phyloP scores from a whole-genome alignment of 306 rosid genomes.

The Crotalaria pallida region DNA sequence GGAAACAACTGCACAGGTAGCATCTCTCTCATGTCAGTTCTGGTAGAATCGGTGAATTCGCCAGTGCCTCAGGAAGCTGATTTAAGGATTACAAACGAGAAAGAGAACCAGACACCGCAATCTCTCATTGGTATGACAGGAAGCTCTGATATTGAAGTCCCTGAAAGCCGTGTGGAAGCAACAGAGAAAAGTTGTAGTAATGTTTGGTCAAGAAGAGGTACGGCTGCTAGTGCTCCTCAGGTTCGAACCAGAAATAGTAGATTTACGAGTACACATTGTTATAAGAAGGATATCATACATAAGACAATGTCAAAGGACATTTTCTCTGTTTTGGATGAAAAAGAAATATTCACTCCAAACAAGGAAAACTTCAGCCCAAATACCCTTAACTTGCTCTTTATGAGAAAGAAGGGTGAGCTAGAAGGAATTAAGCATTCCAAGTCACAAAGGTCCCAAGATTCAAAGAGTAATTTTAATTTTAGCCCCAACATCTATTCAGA shows the following conservation, averaged over 20 bases:
- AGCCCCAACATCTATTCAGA: slow-evolving; percentile 26
- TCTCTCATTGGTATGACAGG: slow-evolving; percentile 18
- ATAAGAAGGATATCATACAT: slow-evolving; percentile 18
- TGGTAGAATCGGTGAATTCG: slow-evolving; percentile 26
- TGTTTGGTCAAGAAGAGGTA: slow-evolving; percentile 68
- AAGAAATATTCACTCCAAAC: slow-evolving; percentile 48
- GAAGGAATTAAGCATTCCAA: slow-evolving; percentile 35
- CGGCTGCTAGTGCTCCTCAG: slow-evolving; percentile 52
- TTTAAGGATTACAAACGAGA: slow-evolving; percentile 18
- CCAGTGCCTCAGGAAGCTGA: slow-evolving; percentile 20
- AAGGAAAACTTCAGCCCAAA: slow-evolving; percentile 69
- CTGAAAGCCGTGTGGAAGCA: slow-evolving; percentile 16
- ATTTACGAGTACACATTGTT: slow-evolving; percentile 1
- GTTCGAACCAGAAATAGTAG: slow-evolving; percentile 37
- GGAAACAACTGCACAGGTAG: slow-evolving; percentile 17
- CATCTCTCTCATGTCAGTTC: slow-evolving; percentile 12
- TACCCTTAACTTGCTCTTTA: slow-evolving; percentile 32
- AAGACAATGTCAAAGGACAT: slow-evolving; percentile 21
- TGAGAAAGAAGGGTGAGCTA: slow-evolving; percentile 42
- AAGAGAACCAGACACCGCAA: slow-evolving; percentile 33
- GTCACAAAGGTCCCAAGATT: slow-evolving; percentile 26
- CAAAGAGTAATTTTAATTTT: slow-evolving; percentile 20
- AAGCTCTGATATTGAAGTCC: slow-evolving; percentile 25
- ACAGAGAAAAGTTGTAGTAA: slow-evolving; percentile 25
- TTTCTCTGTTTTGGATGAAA: slow-evolving; percentile 31